Evolutionary conservation across 2,329 filamentous ascomycete genomes (phyloP).

Genomic region (Dactylellina cionopaga): DNA sequence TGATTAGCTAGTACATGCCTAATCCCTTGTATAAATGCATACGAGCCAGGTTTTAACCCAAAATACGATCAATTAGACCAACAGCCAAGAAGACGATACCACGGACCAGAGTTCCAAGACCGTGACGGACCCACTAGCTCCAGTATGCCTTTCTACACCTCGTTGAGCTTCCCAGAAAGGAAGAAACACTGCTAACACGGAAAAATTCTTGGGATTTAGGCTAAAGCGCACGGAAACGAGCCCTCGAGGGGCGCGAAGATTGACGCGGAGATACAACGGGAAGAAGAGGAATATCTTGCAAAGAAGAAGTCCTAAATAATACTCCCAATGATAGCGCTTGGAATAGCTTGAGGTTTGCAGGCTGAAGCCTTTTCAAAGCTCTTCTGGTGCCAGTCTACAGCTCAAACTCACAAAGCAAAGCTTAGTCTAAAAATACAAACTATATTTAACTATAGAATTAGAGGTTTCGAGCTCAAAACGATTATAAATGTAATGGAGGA

Average conservation of each 20-base stretch:
- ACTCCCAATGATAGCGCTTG: background rate
- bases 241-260: conserved; percentile 77
- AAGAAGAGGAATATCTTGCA: conserved; percentile 73
- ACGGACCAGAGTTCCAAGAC: conserved; percentile 60
- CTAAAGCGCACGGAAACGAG: conserved; percentile 75
- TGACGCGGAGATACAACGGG: conserved; percentile 73
- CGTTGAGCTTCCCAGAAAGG: no score
- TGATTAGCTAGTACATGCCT: conserved; percentile 56
- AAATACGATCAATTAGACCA: background rate
- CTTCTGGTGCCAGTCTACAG: no score
- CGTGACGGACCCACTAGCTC: conserved; percentile 53
- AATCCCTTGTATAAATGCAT: background rate
- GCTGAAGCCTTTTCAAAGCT: no score
- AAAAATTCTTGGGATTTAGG: conserved; percentile 61
- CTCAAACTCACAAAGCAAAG: no score
- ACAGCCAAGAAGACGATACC: conserved; percentile 63
- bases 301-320: conserved; percentile 64
- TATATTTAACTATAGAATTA: no score
- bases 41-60: no score
- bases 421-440: no score
- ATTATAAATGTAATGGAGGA: no score
- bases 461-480: no score
- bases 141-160: background rate
- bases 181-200: no score
- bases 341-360: background rate